Base-by-base conservation (phyloP, 371 early-diverging fungal genomes). In the Batkoa obscura region DNA sequence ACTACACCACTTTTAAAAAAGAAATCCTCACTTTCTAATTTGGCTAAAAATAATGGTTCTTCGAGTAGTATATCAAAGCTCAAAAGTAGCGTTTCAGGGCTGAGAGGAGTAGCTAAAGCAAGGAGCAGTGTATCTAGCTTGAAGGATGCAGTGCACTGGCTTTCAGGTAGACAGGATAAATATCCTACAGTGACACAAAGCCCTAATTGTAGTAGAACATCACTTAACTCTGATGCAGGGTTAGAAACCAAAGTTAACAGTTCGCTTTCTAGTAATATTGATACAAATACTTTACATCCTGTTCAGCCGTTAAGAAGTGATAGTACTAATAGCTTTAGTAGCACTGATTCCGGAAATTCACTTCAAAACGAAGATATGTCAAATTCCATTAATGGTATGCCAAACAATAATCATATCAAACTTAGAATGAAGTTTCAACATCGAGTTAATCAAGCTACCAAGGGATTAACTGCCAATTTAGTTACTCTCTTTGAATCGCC, bases 1-100 rank as follows among this genome's bases (percentile, higher is more conserved):
- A 76, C 76, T 3, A 71, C 74, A 2, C 52, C 50, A 1, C 35
- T 8, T 35, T 38, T 34, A 2, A 8, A 37, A 32, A 39, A 39
- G 3, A 34, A 6, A 31, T 31, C 36, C 17, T 37, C 17, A 17
- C 13, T 15, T 5, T 5, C 5, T 12, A n/a, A 35, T 17, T 2
- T 9, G 5, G 8, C 53, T 10, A 33, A 12, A 15, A n/a, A 34
- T 5, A 53, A 35, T 30, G 35, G 2, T 9, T 33, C 31, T 3
- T 5, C 3, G 17, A 5, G 5, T 9, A 32, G 30, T 6, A 33
- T 30, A 3, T 49, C 32, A 3, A 8, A n/a, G 15, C 32, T 30
- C 23, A 33, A 49, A 49, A 35, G 8, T n/a, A 8, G 15, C 17
- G 45, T 15, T 4, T 15, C 9, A 3, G 3, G 4, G 45, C n/a